phyloP scores from a whole-genome alignment of 371 early-diverging fungal genomes.

The Apophysomyces elegans region DNA sequence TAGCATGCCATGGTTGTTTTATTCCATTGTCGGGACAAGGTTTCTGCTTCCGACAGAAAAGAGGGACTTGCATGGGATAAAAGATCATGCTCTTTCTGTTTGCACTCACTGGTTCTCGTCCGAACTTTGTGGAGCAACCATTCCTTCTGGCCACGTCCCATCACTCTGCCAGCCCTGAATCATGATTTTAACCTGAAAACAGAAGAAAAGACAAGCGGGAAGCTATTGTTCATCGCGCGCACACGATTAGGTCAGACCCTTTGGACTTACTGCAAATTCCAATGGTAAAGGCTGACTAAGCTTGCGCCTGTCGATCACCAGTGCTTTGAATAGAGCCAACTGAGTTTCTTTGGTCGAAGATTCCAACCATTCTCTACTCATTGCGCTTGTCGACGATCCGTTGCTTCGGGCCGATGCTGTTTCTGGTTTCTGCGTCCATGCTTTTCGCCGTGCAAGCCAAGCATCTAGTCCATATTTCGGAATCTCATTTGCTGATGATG shows the following conservation, averaged over 20 bases:
- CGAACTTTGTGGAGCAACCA: conserved; percentile 22
- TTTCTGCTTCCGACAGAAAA: too few species aligned
- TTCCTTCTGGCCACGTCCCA: conserved; percentile 49
- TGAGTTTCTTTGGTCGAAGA: not conserved
- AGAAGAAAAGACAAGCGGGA: not conserved
- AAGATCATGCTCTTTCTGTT: not conserved
- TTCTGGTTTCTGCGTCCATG: conserved; percentile 7
- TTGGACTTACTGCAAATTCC: conserved; percentile 14
- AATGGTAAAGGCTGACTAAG: conserved; percentile 14
- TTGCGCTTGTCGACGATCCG: not conserved
- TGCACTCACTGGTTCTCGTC: conserved; percentile 13
- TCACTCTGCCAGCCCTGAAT: conserved; percentile 46
- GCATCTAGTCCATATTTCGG: conserved; percentile 4
- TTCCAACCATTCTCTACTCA: conserved; percentile 14
- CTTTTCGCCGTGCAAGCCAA: conserved; percentile 12
- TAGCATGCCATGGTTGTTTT: too few species aligned
- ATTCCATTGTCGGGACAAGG: too few species aligned
- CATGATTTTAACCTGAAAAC: conserved; percentile 34
- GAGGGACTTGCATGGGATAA: too few species aligned
- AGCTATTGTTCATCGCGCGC: not conserved
- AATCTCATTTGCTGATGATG: not conserved
- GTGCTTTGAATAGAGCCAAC: conserved; percentile 13
- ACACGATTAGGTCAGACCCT: too few species aligned
- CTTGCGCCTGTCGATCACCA: conserved; percentile 16
- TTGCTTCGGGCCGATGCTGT: not conserved